Conservation (phyloP, 345 rosid genomes). For the Hibiscus mutabilis region DNA sequence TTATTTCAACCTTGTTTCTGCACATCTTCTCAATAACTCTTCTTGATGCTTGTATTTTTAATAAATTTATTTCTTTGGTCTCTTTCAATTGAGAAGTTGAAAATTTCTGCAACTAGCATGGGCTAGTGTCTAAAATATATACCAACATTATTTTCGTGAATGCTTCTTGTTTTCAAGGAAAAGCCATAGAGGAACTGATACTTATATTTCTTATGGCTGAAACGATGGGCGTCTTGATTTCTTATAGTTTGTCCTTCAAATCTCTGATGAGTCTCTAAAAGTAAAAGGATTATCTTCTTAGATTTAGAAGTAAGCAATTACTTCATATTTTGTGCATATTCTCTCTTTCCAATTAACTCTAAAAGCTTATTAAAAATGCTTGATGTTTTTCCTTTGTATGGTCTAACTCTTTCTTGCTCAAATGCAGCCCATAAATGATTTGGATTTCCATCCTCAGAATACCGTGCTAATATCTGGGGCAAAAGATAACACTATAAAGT, state of each 20-base stretch:
- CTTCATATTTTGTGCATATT: background rate
- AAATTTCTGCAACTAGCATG: background rate
- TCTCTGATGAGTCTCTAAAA: conserved; percentile 1
- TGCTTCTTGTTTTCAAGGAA: background rate
- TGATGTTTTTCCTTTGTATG: background rate
- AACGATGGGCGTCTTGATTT: background rate
- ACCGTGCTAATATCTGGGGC: conserved; percentile 68
- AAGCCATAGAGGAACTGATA: background rate
- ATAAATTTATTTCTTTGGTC: background rate
- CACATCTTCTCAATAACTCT: background rate
- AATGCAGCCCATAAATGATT: conserved; percentile 69
- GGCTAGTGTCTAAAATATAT: background rate
- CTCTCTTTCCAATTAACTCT: background rate
- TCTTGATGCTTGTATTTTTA: background rate
- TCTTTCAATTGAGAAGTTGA: background rate
- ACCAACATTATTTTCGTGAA: background rate
- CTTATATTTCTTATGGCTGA: background rate
- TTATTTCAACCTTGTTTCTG: background rate
- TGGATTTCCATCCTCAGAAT: conserved; percentile 83
- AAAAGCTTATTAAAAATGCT: conserved; percentile 4
- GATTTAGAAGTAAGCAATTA: background rate
- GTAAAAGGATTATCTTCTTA: conserved; percentile 3
- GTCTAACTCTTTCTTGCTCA: conserved; percentile 16
- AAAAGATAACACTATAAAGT: conserved; percentile 81
- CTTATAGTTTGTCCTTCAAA: background rate